Evolutionary conservation across 2,329 filamentous ascomycete genomes (phyloP), one percentile per base, ranked within the genome.

Genomic region (Beauveria varroae): DNA sequence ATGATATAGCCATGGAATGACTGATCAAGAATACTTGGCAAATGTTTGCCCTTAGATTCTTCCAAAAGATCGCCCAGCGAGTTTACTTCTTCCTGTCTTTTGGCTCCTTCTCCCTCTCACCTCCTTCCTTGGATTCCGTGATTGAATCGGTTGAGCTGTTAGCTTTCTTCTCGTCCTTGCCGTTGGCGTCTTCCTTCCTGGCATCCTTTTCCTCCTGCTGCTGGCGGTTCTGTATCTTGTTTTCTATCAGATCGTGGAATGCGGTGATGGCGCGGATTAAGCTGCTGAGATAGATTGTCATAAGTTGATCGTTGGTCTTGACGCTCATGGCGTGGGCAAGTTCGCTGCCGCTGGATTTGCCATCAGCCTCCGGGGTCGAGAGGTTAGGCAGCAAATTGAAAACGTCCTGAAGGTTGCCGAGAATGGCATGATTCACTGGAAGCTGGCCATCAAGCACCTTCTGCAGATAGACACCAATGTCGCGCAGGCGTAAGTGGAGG

Each of bases 211-310:
- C 95, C 72, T 98, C 95, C 71, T 96, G 90, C 74, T 96, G 91
- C 77, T 98, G 93, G 74, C 93, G 86, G 78, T 99, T 99, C 80
- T 98, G 93, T 68, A 98, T 97, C 84, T 99, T 99, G 81, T 99
- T 99, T 81, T 99, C 95, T 67, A 99, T 99, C 67, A 99, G 79
- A 73, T 99, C 95, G 75, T 99, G 95, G 87, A 98, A 99, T 8
- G 95, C 95, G 14, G 95, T 98, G 72, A 99, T 99, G 62, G 95
- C 95, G 64, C 95, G 86, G 76, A 99, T 98, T 79, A 98, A 79
- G 79, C 91, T 96, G 78, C 91, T 96, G 60, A 99, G 82, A 76
- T 99, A 99, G 74, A 99, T 98, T 57, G 93, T 87, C 90, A 99
- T 97, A 66, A 99, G 85, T 79, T 99, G 95, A 75, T 99, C 95